Evolutionary conservation across 768 basidiomycete species (phyloP), one percentile per base, ranked within the genome.

Genomic region (Rhizopogon vesiculosus): DNA sequence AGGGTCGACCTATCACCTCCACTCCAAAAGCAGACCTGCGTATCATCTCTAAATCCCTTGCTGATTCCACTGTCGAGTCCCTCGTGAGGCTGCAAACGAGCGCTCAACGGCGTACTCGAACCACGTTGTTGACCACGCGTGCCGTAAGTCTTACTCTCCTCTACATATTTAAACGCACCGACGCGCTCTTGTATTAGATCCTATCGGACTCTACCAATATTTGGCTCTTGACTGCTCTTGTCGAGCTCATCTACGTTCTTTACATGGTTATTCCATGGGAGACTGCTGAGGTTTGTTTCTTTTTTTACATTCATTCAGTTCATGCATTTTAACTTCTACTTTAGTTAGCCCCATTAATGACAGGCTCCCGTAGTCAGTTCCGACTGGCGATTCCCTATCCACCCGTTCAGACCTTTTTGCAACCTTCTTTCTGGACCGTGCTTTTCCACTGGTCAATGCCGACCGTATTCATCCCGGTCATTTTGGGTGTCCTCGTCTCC

Each of bases 131-230:
- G 18, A 61, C 58, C n/a, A 65, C 61, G 10, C 64, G 70, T 66
- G 58, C 66, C 35, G 70, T 70, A 57, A 29, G 69, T 61, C 19
- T 28, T n/a, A 7, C 41, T 19, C 2, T 25, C 15, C 41, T 38
- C 5, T 46, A 39, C 8, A 48, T 18, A 49, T 35, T 19, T 10
- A 10, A 7, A 39, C 39, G 1, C 10, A 22, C 33, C 59, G 31
- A 65, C 18, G 16, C 28, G 29, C 42, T 44, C 54, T 56, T 42
- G n/a, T 51, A 19, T 8, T 42, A 77, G 86, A 80, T 81, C 52
- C 72, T 87, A 9, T 89, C 87, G n/a, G 82, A 81, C 59, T 82
- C 86, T 1, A 74, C 73, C 39, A 83, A 84, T 56, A 82, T 89
- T 43, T 83, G 79, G 74, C 74, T 75, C 18, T 57, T 84, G 42